Percentiles rank a stretch among this genome's conserved stretches.
Evolutionary conservation across 2,329 filamentous ascomycete species (phyloP).

Genomic region (Knoxdaviesia proteae): DNA sequence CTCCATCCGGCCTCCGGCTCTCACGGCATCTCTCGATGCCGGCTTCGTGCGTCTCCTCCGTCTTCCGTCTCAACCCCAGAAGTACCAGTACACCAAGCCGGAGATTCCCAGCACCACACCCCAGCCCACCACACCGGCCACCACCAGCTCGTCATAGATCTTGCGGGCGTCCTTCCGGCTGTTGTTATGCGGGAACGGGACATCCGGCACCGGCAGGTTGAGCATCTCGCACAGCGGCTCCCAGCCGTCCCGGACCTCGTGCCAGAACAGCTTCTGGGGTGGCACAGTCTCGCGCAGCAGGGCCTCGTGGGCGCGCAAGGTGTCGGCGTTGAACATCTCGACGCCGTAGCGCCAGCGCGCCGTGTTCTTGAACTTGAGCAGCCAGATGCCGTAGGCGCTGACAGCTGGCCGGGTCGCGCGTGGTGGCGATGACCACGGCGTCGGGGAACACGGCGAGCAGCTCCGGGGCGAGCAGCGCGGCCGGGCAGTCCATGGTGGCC

Average conservation of each 20-base stretch:
- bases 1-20: too few relatives aligned
- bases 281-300: slow-evolving; percentile 13
- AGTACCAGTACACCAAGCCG: not conserved
- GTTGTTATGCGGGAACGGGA: slow-evolving; percentile 16
- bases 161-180: slow-evolving; percentile 1
- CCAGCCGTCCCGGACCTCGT: slow-evolving; percentile 15
- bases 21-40: too few relatives aligned
- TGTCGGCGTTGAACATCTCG: slow-evolving; percentile 5
- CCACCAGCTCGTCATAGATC: slow-evolving; percentile 2
- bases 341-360: slow-evolving; percentile 11
- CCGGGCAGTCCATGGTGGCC: slow-evolving; percentile 21
- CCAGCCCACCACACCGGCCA: slow-evolving; percentile 1
- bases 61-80: too few relatives aligned
- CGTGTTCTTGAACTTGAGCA: slow-evolving; percentile 6
- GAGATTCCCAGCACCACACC: not conserved
- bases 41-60: too few relatives aligned
- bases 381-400: slow-evolving; percentile 13
- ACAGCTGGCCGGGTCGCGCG: slow-evolving; percentile 16
- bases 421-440: slow-evolving; percentile 24
- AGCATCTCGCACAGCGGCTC: slow-evolving; percentile 14
- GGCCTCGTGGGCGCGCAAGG: slow-evolving; percentile 11
- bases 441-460: slow-evolving; percentile 26
- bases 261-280: slow-evolving; percentile 13
- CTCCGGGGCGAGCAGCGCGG: slow-evolving; percentile 19
- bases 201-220: slow-evolving; percentile 12